Evolutionary conservation across 1,284 basidiomycete genomes (phyloP), one percentile per base, ranked within the genome.

Genomic region (Takashimella koratensis): DNA sequence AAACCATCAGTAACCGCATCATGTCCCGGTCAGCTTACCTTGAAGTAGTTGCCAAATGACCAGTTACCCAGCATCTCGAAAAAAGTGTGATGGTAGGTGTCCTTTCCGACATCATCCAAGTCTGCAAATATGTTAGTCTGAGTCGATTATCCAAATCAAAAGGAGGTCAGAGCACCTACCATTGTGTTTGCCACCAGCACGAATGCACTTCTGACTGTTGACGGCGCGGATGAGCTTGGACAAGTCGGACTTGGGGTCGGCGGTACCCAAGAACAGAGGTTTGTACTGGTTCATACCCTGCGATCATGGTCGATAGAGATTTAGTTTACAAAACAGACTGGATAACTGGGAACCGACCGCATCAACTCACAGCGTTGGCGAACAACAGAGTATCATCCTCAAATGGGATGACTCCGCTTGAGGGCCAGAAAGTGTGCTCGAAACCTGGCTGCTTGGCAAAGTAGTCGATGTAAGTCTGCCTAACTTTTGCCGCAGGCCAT

Each of bases 1-100:
- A 6, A 51, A 52, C 10, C 16, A 41, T 52, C 12, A 47, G 41
- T 12, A 3, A 22, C 8, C 39, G n/a, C n/a, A n/a, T n/a, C n/a
- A n/a, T n/a, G n/a, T n/a, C n/a, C n/a, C n/a, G n/a, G n/a, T n/a
- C n/a, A 13, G 50, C 70, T 47, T 51, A 85, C 91, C 84, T 98
- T 98, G 84, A 98, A 98, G 79, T 98, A 98, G 76, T 98, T 91
- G 4, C 95, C 95, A 66, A 98, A 98, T 10, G 93, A 97, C 95
- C 95, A 98, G 77, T 98, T 98, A 43, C 95, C 95, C 59, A 98
- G 79, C 95, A 98, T 98, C 78, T 98, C 95, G 71, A 98, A 98
- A 79, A 98, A 98, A 3, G 96, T 98, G 76, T 97, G 81, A 68
- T 82, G 78, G 63, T 79, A 79, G 23, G 76, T 76, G 62, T 98